Percentiles rank a stretch among this genome's conserved stretches.
Evolutionary conservation across 305 asterid genomes (phyloP).

Genomic region (Ajuga reptans): DNA sequence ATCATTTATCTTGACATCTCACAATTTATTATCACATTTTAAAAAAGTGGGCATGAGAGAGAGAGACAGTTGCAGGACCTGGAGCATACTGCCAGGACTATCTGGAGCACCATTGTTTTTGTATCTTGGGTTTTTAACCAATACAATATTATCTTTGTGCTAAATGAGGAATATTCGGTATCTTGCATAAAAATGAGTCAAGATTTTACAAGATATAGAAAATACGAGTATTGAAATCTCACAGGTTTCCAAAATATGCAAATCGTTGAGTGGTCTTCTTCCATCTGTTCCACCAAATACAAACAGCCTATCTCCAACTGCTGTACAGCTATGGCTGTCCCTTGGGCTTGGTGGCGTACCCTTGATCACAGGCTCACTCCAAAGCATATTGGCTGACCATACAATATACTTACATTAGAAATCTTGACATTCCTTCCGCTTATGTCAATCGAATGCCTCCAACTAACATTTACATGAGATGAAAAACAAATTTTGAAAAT

Average conservation of each 20-base stretch:
- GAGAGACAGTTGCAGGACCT: background rate
- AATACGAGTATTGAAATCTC: conserved; percentile 29
- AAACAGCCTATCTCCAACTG: conserved; percentile 74
- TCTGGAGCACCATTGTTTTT: background rate
- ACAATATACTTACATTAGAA: conserved; percentile 19
- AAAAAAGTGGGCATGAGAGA: background rate
- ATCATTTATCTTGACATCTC: background rate
- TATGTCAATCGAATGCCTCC: background rate
- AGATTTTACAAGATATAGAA: background rate
- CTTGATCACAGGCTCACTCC: conserved; percentile 63
- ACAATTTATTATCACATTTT: background rate
- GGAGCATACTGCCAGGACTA: background rate
- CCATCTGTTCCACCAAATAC: conserved; percentile 97
- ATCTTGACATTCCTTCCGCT: background rate
- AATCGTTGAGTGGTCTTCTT: conserved; percentile 66
- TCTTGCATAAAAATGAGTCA: background rate
- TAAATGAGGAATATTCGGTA: background rate
- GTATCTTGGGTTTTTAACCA: background rate
- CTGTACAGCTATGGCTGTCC: conserved; percentile 94
- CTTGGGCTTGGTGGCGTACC: conserved; percentile 76
- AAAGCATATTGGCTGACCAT: conserved; percentile 52
- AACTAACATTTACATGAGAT: background rate
- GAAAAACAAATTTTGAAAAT: background rate
- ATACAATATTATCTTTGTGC: background rate
- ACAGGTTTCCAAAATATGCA: conserved; percentile 77